A percentile compares a stretch with the other conserved stretches of the same genome.
These are phyloP conservation scores for Biscutella auriculata DNA, from an alignment of 441 rosid species.

Conservation along the genomic window DNA sequence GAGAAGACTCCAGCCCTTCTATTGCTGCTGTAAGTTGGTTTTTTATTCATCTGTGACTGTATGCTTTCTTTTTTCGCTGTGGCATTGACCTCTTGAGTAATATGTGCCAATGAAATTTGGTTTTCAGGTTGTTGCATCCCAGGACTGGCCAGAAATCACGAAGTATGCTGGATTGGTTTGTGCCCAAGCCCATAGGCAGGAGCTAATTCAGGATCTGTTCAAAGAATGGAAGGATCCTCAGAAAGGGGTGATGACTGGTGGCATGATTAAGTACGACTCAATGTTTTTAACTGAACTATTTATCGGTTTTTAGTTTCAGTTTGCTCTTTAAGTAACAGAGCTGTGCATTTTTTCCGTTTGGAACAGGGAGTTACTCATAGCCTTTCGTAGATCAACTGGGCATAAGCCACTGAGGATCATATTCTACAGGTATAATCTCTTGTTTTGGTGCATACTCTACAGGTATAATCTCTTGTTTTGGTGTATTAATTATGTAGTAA, in stretches of 20 bases:
- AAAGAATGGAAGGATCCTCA: conserved; percentile 85
- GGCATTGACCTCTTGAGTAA: neutral
- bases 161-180: conserved; percentile 88
- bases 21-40: conserved; percentile 72
- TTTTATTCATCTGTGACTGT: neutral
- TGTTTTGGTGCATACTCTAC: conserved; percentile 12
- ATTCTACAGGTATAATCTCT: conserved; percentile 53
- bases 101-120: neutral
- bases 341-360: neutral
- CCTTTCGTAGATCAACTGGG: conserved; percentile 83
- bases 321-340: neutral
- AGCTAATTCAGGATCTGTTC: conserved; percentile 80
- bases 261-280: conserved; percentile 78
- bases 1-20: conserved; percentile 93
- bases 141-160: conserved; percentile 94
- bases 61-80: neutral
- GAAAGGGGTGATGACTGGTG: conserved; percentile 70
- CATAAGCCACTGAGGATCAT: conserved; percentile 83
- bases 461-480: conserved; percentile 27
- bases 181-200: conserved; percentile 93
- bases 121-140: conserved; percentile 88
- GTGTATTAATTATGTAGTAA: neutral
- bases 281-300: neutral
- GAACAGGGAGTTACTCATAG: conserved; percentile 72
- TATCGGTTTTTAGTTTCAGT: neutral